Evolutionary conservation across 2,329 filamentous ascomycete genomes (phyloP).

Genomic region (Pestalotiopsis sp.): DNA sequence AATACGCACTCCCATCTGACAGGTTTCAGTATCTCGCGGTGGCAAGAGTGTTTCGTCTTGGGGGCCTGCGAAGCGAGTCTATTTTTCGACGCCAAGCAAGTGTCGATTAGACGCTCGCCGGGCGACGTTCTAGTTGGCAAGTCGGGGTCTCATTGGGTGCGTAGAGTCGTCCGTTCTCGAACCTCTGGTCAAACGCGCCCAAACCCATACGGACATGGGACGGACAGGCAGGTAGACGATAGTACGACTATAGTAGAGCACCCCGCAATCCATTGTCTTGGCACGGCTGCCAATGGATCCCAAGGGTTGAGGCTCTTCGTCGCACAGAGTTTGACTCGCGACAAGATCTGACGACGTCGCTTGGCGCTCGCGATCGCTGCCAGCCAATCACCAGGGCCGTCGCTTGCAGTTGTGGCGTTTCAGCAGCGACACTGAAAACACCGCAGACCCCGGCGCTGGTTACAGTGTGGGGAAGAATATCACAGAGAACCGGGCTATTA

Average conservation of each 20-base stretch:
- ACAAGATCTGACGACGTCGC: conserved; percentile 5
- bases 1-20: conserved; percentile 3
- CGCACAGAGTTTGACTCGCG: neutral
- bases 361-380: neutral
- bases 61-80: neutral
- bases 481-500: conserved; percentile 6
- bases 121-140: neutral
- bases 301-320: neutral
- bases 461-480: neutral
- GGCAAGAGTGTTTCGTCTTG: conserved; percentile 11
- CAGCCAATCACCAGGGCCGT: conserved; percentile 1
- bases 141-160: neutral
- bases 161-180: conserved; percentile 10
- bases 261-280: neutral
- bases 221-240: neutral
- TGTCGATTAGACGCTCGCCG: neutral
- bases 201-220: neutral
- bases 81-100: neutral
- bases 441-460: conserved; percentile 5
- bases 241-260: neutral
- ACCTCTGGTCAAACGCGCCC: neutral
- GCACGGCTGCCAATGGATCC: conserved; percentile 4
- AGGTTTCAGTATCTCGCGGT: conserved; percentile 4
- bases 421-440: conserved; percentile 11
- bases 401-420: conserved; percentile 5